Evolutionary conservation across 2,329 filamentous ascomycete genomes (phyloP).

Genomic region (Ilyonectria sp.): DNA sequence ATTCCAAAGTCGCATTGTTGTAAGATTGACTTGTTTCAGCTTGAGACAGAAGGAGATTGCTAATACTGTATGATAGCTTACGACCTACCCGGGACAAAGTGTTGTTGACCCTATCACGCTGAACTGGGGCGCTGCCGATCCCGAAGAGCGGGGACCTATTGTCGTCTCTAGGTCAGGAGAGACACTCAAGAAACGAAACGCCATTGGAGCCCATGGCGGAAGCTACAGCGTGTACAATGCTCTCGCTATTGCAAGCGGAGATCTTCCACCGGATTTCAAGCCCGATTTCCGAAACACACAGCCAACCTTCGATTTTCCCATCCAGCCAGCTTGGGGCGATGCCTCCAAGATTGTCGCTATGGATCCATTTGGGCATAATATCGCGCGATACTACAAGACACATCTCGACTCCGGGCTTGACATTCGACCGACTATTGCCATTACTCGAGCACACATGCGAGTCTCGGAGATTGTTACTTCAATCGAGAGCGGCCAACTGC

Average conservation of each 20-base stretch:
- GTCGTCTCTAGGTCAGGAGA: conserved; percentile 40
- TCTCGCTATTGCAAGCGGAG: conserved; percentile 36
- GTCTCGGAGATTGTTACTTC: conserved; percentile 34
- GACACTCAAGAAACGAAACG: conserved; percentile 42
- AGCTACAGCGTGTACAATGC: conserved; percentile 41
- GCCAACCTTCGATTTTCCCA: conserved; percentile 34
- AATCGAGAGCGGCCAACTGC: conserved; percentile 27
- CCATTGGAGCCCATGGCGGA: conserved; percentile 43
- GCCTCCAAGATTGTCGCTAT: conserved; percentile 39
- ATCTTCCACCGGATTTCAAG: conserved; percentile 31
- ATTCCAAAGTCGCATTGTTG: conserved; percentile 16
- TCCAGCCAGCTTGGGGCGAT: conserved; percentile 33
- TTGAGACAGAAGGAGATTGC: background rate
- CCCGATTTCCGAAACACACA: conserved; percentile 38
- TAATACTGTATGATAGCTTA: conserved; percentile 28
- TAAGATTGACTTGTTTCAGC: background rate
- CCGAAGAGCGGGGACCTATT: conserved; percentile 39
- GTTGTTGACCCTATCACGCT: conserved; percentile 42
- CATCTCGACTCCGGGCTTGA: conserved; percentile 33
- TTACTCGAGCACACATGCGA: conserved; percentile 37
- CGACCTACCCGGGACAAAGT: conserved; percentile 45
- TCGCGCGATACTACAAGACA: conserved; percentile 24
- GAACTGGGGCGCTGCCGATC: conserved; percentile 39
- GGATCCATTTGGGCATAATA: conserved; percentile 41
- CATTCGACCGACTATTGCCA: conserved; percentile 38